Conservation (phyloP, 345 rosid genomes). For the Psidium guajava region DNA sequence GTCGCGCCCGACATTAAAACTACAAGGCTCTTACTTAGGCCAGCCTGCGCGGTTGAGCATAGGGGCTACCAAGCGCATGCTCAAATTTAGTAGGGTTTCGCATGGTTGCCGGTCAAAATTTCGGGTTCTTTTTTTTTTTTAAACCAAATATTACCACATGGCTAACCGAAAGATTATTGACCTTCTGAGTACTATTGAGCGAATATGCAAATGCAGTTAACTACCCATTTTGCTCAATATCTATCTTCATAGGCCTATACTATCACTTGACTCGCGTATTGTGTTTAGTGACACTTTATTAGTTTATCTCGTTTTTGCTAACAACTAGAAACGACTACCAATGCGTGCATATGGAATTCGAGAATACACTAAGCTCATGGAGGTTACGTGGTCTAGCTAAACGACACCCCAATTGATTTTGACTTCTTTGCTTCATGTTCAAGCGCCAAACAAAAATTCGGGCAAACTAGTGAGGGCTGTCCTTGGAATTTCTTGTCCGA, state of each 20-base stretch:
- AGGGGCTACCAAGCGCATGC: not conserved
- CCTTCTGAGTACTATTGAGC: not conserved
- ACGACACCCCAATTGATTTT: not conserved
- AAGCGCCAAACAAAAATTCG: not conserved
- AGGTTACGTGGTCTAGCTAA: not conserved
- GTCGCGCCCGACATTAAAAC: not conserved
- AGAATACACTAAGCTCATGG: not conserved
- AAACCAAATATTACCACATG: not conserved
- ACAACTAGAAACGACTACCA: not conserved
- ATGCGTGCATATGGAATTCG: not conserved
- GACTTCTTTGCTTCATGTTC: not conserved
- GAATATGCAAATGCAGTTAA: not conserved
- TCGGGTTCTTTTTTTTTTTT: too few relatives aligned
- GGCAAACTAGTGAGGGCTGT: not conserved
- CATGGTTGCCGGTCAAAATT: too few relatives aligned
- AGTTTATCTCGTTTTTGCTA: not conserved
- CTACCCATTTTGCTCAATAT: not conserved
- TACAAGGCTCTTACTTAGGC: not conserved
- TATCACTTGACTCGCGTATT: not conserved
- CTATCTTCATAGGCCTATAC: not conserved
- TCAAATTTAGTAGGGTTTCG: not conserved
- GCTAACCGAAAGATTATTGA: not conserved
- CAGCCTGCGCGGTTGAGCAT: not conserved
- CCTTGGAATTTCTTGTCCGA: not conserved
- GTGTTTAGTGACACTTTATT: not conserved